Conservation (phyloP, 2,329 filamentous ascomycete genomes). For the Ceratocystis cacaofunesta region DNA sequence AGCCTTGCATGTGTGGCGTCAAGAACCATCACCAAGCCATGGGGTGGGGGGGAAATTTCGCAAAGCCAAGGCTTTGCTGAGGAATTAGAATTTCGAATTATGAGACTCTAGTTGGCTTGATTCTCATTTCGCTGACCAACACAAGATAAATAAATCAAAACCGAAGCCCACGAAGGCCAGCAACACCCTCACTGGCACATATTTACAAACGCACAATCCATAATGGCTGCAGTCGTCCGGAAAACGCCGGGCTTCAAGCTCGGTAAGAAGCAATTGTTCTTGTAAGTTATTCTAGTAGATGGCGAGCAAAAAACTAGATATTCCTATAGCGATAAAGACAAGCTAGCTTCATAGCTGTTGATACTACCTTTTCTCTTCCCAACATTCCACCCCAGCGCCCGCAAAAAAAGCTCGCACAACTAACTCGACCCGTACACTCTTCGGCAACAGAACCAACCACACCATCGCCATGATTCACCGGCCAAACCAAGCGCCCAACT, state of each 20-base stretch:
- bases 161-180: not conserved
- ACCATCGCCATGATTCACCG: conserved; percentile 63
- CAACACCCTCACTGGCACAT: not conserved
- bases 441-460: conserved; percentile 56
- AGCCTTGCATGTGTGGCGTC: conserved; percentile 9
- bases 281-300: conserved; percentile 29
- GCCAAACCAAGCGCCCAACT: conserved; percentile 56
- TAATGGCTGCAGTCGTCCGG: conserved; percentile 29
- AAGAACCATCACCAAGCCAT: not conserved
- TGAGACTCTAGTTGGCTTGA: not conserved
- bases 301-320: not conserved
- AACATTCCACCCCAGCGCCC: not conserved
- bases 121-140: not conserved
- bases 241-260: conserved; percentile 32
- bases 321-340: too few species aligned
- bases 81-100: not conserved
- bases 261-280: conserved; percentile 39
- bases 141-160: not conserved
- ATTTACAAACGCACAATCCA: conserved; percentile 17
- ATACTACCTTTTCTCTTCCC: too few species aligned
- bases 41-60: conserved; percentile 8
- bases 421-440: not conserved
- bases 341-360: too few species aligned
- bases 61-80: not conserved
- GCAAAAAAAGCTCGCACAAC: not conserved